Evolutionary conservation across 371 early-diverging fungal species (phyloP), one percentile per base, ranked within the genome.

Genomic region (Mucor saturninus): DNA sequence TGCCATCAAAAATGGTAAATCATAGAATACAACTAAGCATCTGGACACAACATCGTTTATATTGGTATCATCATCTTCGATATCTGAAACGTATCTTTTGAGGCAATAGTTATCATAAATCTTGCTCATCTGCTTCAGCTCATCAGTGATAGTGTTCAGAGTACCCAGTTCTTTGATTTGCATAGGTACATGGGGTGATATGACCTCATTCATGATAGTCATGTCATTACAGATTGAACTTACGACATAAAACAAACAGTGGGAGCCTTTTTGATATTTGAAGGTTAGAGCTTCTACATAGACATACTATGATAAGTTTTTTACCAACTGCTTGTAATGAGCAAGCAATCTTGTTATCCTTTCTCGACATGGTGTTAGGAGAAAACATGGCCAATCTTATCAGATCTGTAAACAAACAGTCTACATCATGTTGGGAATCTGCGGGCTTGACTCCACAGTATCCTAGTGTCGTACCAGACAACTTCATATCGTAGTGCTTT

Each of bases 311-410:
- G 11, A 39, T 55, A 62, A 55, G n/a, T 62, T 60, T 53, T 56
- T 62, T 50, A 55, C 62, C 56, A 62, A 55, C 54, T 54, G 62
- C 56, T 62, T 62, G 54, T 55, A 55, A 55, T 15, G 49, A 62
- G 14, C 48, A 62, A 62, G 56, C 62, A 37, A 62, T 21, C 21
- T 62, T 15, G 30, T 62, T 54, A n/a, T 35, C 56, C 38, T 55
- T 62, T 62, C 62, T 62, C 38, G 10, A 55, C 62, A 62, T 55
- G 14, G 49, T 15, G 49, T 55, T 62, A 32, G 49, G 4, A 62
- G 55, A 62, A 30, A 62, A 55, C 8, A 37, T 62, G 15, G 40
- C 62, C 38, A 62, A 59, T 5, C 61, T 28, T 15, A 61, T 54
- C 38, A 61, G 61, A 45, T 62, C 49, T 37, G 39, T 55, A 49